phyloP scores from a whole-genome alignment of 2,329 filamentous ascomycete genomes.

The Beauveria scarabaeidicola region DNA sequence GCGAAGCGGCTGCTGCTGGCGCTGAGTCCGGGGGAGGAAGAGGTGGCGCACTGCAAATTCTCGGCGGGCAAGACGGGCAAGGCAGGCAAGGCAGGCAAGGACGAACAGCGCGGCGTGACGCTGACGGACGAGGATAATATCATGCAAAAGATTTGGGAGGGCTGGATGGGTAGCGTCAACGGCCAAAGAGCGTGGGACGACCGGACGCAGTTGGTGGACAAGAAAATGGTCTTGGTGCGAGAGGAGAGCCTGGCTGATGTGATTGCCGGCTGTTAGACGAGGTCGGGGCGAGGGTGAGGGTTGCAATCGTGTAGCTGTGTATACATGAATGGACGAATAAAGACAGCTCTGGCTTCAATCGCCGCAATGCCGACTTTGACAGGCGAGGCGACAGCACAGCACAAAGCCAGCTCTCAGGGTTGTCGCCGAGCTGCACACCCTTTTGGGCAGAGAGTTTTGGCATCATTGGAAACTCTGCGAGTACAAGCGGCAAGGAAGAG shows the following conservation, averaged over 20 bases:
- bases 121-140: conserved; percentile 26
- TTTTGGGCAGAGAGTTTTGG: background rate
- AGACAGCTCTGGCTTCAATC: background rate
- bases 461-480: background rate
- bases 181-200: conserved; percentile 22
- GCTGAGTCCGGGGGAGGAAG: conserved; percentile 30
- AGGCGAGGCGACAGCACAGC: background rate
- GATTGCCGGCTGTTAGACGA: conserved; percentile 15
- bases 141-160: conserved; percentile 40
- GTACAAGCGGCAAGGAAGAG: background rate
- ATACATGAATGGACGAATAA: background rate
- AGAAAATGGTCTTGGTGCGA: conserved; percentile 35
- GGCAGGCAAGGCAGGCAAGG: conserved; percentile 1
- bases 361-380: background rate
- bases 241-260: conserved; percentile 33
- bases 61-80: conserved; percentile 3
- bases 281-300: too few species aligned
- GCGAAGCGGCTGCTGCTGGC: conserved; percentile 31
- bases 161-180: conserved; percentile 34
- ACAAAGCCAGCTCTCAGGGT: background rate
- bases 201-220: conserved; percentile 29
- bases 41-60: conserved; percentile 15
- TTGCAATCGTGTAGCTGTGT: background rate
- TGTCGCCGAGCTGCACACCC: background rate
- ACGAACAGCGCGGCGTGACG: background rate